These are phyloP conservation scores for Echeveria elegans DNA, from an alignment of 164 flowering plant species.

Conservation along the genomic window DNA sequence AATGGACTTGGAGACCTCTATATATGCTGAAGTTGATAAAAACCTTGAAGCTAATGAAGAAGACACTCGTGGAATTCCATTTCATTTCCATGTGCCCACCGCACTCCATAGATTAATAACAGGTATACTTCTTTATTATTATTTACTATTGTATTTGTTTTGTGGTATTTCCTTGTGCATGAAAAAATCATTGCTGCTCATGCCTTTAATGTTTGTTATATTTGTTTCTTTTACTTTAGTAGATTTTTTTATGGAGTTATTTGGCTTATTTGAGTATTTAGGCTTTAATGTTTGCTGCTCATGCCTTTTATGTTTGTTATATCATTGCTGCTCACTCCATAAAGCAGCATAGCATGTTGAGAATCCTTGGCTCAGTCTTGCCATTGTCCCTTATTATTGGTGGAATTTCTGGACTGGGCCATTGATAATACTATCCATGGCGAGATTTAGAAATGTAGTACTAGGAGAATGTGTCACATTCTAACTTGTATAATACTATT, in stretches of 20 bases:
- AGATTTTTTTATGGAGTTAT: too few relatives aligned
- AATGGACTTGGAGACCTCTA: conserved; percentile 58
- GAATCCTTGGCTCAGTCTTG: background rate
- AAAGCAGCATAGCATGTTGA: background rate
- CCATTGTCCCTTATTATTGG: background rate
- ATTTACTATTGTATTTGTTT: background rate
- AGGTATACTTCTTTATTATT: conserved; percentile 30
- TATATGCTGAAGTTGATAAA: conserved; percentile 35
- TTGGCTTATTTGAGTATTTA: background rate
- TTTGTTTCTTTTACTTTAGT: too few relatives aligned
- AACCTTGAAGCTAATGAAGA: conserved; percentile 45
- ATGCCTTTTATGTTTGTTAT: too few relatives aligned
- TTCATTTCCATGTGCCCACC: conserved; percentile 57
- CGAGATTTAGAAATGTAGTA: background rate
- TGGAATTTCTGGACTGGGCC: background rate
- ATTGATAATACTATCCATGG: background rate
- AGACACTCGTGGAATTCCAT: conserved; percentile 36
- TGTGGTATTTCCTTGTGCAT: background rate
- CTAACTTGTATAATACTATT: background rate
- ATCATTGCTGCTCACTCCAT: too few relatives aligned
- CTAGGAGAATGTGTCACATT: background rate
- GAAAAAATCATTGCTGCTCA: background rate
- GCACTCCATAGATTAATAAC: conserved; percentile 43
- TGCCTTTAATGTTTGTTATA: too few relatives aligned
- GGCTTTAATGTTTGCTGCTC: too few relatives aligned